phyloP scores from a whole-genome alignment of 169 alveolate species.

The Plasmodium gallinaceum region DNA sequence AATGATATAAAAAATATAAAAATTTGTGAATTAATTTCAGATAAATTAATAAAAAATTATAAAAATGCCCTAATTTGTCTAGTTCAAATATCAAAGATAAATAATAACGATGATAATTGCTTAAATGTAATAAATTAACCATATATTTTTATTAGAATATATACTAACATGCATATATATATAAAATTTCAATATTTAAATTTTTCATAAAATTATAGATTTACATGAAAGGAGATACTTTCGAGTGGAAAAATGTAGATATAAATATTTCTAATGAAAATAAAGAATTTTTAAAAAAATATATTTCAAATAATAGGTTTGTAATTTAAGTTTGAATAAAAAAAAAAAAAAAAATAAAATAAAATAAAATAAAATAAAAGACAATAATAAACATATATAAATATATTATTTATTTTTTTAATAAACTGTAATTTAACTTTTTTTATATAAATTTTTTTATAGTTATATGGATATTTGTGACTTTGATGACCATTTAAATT shows the following conservation, averaged over 20 bases:
- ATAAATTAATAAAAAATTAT: conserved; percentile 49
- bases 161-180: background rate
- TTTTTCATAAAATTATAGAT: conserved; percentile 36
- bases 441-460: background rate
- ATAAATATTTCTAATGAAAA: conserved; percentile 21
- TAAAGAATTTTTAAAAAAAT: conserved; percentile 37
- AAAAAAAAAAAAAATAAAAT: too few species aligned
- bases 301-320: conserved; percentile 51
- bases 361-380: background rate
- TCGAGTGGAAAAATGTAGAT: conserved; percentile 28
- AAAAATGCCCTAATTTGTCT: conserved; percentile 58
- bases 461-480: conserved; percentile 62
- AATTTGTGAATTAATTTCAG: conserved; percentile 56
- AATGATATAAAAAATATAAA: conserved; percentile 46
- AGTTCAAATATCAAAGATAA: conserved; percentile 35
- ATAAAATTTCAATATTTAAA: background rate
- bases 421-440: background rate
- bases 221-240: conserved; percentile 26
- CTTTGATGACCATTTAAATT: conserved; percentile 69
- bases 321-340: background rate
- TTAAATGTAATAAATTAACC: conserved; percentile 36
- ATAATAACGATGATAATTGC: conserved; percentile 27
- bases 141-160: background rate
- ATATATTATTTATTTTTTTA: background rate
- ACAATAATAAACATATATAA: background rate